Evolutionary conservation across 768 basidiomycete genomes (phyloP), one percentile per base, ranked within the genome.

Genomic region (Gloeophyllum trabeum): DNA sequence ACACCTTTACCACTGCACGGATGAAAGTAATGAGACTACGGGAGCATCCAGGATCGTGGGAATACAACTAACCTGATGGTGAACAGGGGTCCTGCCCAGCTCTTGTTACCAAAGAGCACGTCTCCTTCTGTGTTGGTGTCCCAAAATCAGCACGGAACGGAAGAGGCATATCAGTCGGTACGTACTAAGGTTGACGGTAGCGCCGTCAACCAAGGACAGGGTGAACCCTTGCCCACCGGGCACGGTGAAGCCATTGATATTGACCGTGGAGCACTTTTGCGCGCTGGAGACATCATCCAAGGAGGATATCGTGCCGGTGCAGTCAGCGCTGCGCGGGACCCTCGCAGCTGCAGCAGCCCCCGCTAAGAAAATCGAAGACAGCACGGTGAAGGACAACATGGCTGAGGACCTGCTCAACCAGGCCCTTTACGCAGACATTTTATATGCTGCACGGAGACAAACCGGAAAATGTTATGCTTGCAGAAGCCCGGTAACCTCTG

Each of bases 111-210:
- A 52, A 83, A 81, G 19, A 54, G 48, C 35, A 82, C 64, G 24
- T 81, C 69, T 14, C 80, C 80, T 46, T 64, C 75, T 79, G n/a
- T n/a, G n/a, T n/a, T n/a, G n/a, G n/a, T n/a, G n/a, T n/a, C n/a
- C n/a, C n/a, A n/a, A n/a, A 16, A 16, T 10, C 28, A 32, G 28
- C 28, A 10, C 28, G 10, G 16, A 16, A 32, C n/a, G n/a, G n/a
- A 12, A n/a, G 7, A 4, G 35, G 6, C 3, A n/a, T 16, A 26
- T 20, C 39, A 22, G n/a, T n/a, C n/a, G n/a, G n/a, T n/a, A n/a
- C n/a, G n/a, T n/a, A 78, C 77, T 56, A 57, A 81, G 57, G 38
- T 71, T 79, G 46, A 82, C 79, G 3, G 66, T 75, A 2, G 75
- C 70, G 4, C 72, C 72, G 20, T 56, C 49, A 30, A 61, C 45